Base-by-base conservation (phyloP, 2,329 filamentous ascomycete species). In the Polytolypa hystricis region DNA sequence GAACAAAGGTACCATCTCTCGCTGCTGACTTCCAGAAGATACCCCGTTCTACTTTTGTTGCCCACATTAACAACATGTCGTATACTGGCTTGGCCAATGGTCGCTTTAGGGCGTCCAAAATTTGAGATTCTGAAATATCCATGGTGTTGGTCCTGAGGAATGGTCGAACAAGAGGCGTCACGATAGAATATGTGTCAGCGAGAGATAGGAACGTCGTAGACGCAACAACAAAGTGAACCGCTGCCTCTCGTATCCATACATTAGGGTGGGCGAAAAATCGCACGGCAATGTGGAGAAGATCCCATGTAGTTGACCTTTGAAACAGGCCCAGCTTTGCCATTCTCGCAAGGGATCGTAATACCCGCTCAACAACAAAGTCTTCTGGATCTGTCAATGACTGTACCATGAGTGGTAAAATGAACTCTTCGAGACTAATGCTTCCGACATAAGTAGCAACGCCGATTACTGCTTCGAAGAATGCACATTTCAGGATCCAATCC, bases 401-500 rank as follows among this genome's bases (percentile, higher is more conserved):
- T 3, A 95, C 74, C 85, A 98, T 95, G 10, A 98, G 68, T 1
- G 93, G 91, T 17, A 98, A 64, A 45, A 96, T 93, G 49, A 95
- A 98, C 47, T 93, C 86, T 58, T 98, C 91, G 20, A 98, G 64
- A 47, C 81, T 93, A 21, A 79, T 83, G 41, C 83, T 86, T 18
- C 91, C 91, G 21, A 96, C 74, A 48, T 94, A 94, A 1, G 84
- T 77, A 3, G 87, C 84, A 45, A 98, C 87, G 3, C 87, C 89
- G 11, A 96, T 84, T 17, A 96, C 85, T 0, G 86, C 84, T 52
- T 94, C 87, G 51, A 98, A 95, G 55, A 96, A 96, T 2, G 89
- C 86, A 50, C 86, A 95, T 57, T 94, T 95, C 20, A 98, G 65
- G 56, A 85, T 85, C 91, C 91, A 98, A 55, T 98, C 87, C 28